Evolutionary conservation across 768 basidiomycete species (phyloP), one percentile per base, ranked within the genome.

Genomic region (Agaricus blazei): DNA sequence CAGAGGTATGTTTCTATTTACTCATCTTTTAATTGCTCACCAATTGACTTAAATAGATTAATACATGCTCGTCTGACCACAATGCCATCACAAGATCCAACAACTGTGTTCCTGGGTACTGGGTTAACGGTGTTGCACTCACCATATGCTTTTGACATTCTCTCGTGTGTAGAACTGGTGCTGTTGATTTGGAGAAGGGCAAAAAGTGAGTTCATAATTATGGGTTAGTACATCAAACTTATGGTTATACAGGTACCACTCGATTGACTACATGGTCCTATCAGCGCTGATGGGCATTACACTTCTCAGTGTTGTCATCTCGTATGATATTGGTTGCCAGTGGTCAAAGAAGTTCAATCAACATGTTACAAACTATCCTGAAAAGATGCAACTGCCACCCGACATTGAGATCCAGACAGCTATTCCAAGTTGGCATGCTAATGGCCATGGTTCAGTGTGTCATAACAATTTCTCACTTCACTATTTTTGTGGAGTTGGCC

Each of bases 161-260:
- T 26, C 41, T 66, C 26, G 44, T 67, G 24, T 59, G 58, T 11
- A 61, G 63, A 3, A 60, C 54, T 12, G 62, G 65, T 3, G 56
- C 66, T 28, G 68, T 64, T 0, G 70, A 72, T 54, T 50, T 72
- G 0, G 64, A 67, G 47, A 68, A 65, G 40, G 68, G 68, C 1
- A 68, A 70, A 56, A 47, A 65, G 71, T 70, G 54, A 9, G 64
- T 56, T 31, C 31, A 4, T 31, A 9, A 5, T 31, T 9, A 5
- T 9, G 9, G 31, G 5, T 31, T 31, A 9, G 4, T 4, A 31
- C 4, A 9, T 9, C 9, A 31, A 9, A 31, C 31, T 31, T 4
- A 31, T 31, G 31, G 31, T 5, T 31, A 5, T 31, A 31, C 9
- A 31, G 31, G 9, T 31, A 31, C 9, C 9, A 9, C 9, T 31